Base-by-base conservation (phyloP, 352 stramenopile genomes). In the Globisporangium alternatum region DNA sequence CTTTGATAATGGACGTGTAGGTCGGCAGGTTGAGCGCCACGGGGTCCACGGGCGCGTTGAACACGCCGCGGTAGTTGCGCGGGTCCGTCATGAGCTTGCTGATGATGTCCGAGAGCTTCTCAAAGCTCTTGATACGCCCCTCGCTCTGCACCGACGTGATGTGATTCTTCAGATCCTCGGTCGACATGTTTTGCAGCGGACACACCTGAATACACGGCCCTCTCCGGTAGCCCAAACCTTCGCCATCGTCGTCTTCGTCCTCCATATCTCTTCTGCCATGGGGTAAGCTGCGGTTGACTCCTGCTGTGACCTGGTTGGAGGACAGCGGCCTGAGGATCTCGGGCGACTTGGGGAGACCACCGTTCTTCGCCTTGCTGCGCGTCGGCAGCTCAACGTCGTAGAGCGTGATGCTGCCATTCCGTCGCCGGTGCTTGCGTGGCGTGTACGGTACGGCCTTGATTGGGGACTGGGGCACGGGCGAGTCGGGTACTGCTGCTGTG, bases 41-140 rank as follows among this genome's bases (percentile, higher is more conserved):
- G 4, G 81, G 81, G 58, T 95, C 83, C 37, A 95, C 87, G 9
- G 87, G 86, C 1, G 58, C 67, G 54, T 94, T 96, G 64, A 93
- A 96, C 10, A 89, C 71, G 21, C 80, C 81, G 37, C 84, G 73
- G 19, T 75, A 76, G 69, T 96, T 96, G 9, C 85, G 71, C 39
- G 85, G 70, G 60, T 94, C 75, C 1, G 56, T 69, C 79, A 96
- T 93, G 35, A 96, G 74, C 62, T 90, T 88, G 25, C 72, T 63
- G 55, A 96, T 67, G 52, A 93, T 80, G 56, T 90, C 79, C 12
- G 62, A 67, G 33, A 90, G 73, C 41, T 80, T 81, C 13, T 89
- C 83, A 56, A 89, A 91, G 70, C 67, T 83, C 33, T 78, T 78
- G 41, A 88, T 72, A 10, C 74, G 74, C 2, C 81, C 80, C 30